These are phyloP conservation scores for Pinus taeda DNA, from an alignment of 75 land plant species.

Conservation along the genomic window DNA sequence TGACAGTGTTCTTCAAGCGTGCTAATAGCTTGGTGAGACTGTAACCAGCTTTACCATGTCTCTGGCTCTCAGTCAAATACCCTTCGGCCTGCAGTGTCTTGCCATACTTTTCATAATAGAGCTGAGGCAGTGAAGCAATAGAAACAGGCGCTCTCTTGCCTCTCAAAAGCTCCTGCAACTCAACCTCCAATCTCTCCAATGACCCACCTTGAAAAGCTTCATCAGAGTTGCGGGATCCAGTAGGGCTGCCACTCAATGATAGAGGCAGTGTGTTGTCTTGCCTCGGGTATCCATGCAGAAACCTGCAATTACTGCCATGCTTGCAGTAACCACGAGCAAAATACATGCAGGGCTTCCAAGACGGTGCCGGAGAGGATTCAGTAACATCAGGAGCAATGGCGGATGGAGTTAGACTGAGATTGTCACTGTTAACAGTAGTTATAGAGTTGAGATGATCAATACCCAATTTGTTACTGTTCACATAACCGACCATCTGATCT, in stretches of 20 bases:
- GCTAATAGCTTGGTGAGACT: constrained; percentile 91
- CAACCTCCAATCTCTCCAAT: constrained; percentile 75
- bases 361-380: not conserved
- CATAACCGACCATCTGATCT: too few relatives aligned
- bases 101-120: constrained; percentile 83
- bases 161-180: constrained; percentile 75
- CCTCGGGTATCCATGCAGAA: constrained; percentile 44
- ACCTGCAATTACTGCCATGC: constrained; percentile 82
- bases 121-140: constrained; percentile 81
- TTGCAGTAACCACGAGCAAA: constrained; percentile 85
- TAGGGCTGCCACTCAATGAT: too few relatives aligned
- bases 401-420: constrained; percentile 3
- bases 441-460: not conserved
- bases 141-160: constrained; percentile 73
- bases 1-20: constrained; percentile 67
- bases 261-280: too few relatives aligned
- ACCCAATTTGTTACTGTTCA: too few relatives aligned
- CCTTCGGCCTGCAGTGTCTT: constrained; percentile 88
- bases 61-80: constrained; percentile 95
- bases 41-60: constrained; percentile 94
- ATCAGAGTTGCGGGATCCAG: too few relatives aligned
- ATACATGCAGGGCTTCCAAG: constrained; percentile 75
- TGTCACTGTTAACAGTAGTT: not conserved
- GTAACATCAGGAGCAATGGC: too few relatives aligned
- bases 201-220: constrained; percentile 26